A percentile compares a stretch with the other conserved stretches of the same genome.
Conservation (phyloP, 495 filamentous ascomycete species). For the Lasiosphaeria miniovina region DNA sequence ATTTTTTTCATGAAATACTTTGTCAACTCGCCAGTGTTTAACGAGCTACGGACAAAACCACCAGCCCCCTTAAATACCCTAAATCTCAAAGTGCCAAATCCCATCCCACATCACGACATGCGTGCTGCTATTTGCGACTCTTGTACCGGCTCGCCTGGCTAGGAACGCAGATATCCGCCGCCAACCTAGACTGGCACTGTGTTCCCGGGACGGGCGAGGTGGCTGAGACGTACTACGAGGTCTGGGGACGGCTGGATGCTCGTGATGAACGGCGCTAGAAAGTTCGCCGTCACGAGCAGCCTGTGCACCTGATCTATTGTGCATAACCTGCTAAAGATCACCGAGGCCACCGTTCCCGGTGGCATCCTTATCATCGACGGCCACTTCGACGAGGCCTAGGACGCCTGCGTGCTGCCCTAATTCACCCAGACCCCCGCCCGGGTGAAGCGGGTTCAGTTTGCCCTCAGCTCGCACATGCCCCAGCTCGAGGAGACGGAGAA, state of each 20-base stretch:
- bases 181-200: conserved; percentile 13
- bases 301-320: conserved; percentile 42
- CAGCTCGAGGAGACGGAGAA: conserved; percentile 36
- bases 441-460: conserved; percentile 46
- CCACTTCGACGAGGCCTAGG: conserved; percentile 46
- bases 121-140: background rate
- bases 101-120: no score
- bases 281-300: conserved; percentile 44
- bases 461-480: conserved; percentile 43
- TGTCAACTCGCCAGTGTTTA: no score
- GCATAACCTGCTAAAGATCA: conserved; percentile 38
- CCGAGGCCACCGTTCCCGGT: conserved; percentile 26
- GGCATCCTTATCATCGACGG: conserved; percentile 46
- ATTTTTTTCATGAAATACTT: no score
- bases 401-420: conserved; percentile 40
- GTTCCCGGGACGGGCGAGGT: conserved; percentile 11
- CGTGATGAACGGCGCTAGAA: conserved; percentile 43
- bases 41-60: no score
- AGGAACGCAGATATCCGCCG: conserved; percentile 6
- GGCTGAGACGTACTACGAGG: conserved; percentile 1
- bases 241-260: conserved; percentile 28
- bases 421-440: conserved; percentile 37
- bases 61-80: no score
- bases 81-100: no score
- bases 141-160: conserved; percentile 8